These are phyloP conservation scores for Typha latifolia DNA, from an alignment of 176 grass and related monocot genomes.

Conservation along the genomic window DNA sequence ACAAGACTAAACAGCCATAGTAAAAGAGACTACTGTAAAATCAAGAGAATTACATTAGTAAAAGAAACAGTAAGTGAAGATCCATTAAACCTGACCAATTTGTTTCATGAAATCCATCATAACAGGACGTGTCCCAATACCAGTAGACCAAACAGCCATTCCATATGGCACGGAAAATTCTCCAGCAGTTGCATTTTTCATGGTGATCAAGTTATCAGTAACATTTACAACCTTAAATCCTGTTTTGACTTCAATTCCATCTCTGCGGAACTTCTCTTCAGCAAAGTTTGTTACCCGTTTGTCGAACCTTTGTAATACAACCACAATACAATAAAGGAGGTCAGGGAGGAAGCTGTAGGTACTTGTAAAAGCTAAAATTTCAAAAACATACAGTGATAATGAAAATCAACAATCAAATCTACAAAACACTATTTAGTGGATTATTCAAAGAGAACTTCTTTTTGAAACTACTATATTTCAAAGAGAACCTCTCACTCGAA, in stretches of 20 bases:
- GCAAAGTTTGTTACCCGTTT: slow-evolving; percentile 92
- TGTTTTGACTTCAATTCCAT: slow-evolving; percentile 96
- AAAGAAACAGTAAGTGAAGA: not conserved
- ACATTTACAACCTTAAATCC: slow-evolving; percentile 89
- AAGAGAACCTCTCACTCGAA: not conserved
- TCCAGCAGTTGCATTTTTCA: slow-evolving; percentile 47
- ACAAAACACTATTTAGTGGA: too few relatives aligned
- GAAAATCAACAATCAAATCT: too few relatives aligned
- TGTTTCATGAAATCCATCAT: slow-evolving; percentile 95
- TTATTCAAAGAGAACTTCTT: too few relatives aligned
- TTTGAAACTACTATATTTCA: too few relatives aligned
- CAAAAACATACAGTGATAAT: not conserved
- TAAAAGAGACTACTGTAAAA: too few relatives aligned
- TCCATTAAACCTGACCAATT: slow-evolving; percentile 76
- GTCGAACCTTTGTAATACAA: slow-evolving; percentile 57
- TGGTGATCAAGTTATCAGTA: slow-evolving; percentile 60
- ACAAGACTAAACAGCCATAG: too few relatives aligned
- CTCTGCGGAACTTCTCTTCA: slow-evolving; percentile 77
- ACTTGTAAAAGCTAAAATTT: not conserved
- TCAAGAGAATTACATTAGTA: not conserved
- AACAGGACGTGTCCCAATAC: slow-evolving; percentile 82
- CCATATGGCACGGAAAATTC: slow-evolving; percentile 74
- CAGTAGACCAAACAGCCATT: slow-evolving; percentile 96
- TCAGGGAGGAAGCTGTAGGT: not conserved
- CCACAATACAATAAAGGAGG: not conserved